Evolutionary conservation across 306 rosid genomes (phyloP).

Genomic region (Cicer yamashitae): DNA sequence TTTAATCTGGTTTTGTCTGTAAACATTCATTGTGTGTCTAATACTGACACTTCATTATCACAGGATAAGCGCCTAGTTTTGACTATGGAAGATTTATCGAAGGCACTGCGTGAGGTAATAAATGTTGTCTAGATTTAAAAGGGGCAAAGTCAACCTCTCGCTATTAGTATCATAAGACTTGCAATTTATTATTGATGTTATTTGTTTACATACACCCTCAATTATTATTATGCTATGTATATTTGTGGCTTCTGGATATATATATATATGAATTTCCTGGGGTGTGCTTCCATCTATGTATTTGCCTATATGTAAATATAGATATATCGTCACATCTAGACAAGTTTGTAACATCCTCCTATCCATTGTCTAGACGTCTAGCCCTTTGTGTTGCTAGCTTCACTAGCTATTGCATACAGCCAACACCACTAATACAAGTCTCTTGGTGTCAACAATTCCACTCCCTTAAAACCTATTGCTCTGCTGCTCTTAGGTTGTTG

Average conservation of each 20-base stretch:
- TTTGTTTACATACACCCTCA: conserved; percentile 6
- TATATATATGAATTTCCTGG: no score
- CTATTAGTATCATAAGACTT: conserved; percentile 4
- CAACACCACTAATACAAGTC: no score
- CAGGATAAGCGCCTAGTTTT: conserved; percentile 90
- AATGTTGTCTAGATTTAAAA: conserved; percentile 41
- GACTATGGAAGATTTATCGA: conserved; percentile 86
- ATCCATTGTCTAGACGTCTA: conserved; percentile 10
- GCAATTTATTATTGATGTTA: neutral
- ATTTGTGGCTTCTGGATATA: neutral
- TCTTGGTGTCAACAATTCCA: conserved; percentile 6
- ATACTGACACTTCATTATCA: conserved; percentile 39
- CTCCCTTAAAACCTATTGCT: conserved; percentile 10
- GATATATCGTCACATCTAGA: neutral
- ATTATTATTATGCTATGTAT: conserved; percentile 11
- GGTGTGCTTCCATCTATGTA: no score
- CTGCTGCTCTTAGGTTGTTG: neutral
- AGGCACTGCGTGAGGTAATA: conserved; percentile 73
- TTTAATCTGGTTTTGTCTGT: conserved; percentile 23
- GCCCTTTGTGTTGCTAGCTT: neutral
- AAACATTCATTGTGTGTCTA: neutral
- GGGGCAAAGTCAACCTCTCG: conserved; percentile 8
- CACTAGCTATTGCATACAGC: no score
- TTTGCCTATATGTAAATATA: no score
- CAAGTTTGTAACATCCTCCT: conserved; percentile 11